Base-by-base conservation (phyloP, 495 filamentous ascomycete species). In the Penicillium simplicissimum region DNA sequence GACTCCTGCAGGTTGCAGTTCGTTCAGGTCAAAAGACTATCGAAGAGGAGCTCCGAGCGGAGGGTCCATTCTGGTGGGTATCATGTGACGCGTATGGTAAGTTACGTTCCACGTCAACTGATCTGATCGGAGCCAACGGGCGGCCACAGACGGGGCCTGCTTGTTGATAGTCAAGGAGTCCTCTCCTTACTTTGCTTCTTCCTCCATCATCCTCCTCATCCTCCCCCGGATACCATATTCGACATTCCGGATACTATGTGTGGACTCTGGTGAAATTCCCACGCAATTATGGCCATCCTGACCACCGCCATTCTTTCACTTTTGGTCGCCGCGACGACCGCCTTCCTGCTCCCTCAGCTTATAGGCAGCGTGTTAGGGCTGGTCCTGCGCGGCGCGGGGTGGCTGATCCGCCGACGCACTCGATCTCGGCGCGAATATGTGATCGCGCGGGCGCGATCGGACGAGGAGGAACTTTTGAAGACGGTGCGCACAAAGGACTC, bases 381-480 rank as follows among this genome's bases (percentile, higher is more conserved):
- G 28, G 67, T 77, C 19, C 75, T 82, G 66, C 75, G 76, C 65
- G 64, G 74, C 19, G 69, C 87, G 19, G 91, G 90, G 56, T 88
- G 83, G 83, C 82, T 84, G 67, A 80, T 94, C 58, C 80, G 82
- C 51, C 86, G 81, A 67, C 85, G 85, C 66, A 90, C 89, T 2
- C 83, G 84, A 28, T 85, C 85, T 65, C 84, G 89, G 25, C 76
- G 82, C 37, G 82, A 86, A 65, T 79, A 89, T 31, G 77, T 91
- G 62, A 76, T 87, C 52, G 79, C 82, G 52, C 82, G 84, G 53
- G 80, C 83, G 43, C 78, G 84, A 55, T 76, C 77, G 14, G 88
- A 90, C 36, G 84, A 90, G 58, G 77, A 85, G 55, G 82, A 79
- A 40, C 21, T 40, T n/a, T 79, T 79, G 38, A 72, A 67, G 43